Evolutionary conservation across 2,329 filamentous ascomycete genomes (phyloP).

Genomic region (Boeremia lycopersici): DNA sequence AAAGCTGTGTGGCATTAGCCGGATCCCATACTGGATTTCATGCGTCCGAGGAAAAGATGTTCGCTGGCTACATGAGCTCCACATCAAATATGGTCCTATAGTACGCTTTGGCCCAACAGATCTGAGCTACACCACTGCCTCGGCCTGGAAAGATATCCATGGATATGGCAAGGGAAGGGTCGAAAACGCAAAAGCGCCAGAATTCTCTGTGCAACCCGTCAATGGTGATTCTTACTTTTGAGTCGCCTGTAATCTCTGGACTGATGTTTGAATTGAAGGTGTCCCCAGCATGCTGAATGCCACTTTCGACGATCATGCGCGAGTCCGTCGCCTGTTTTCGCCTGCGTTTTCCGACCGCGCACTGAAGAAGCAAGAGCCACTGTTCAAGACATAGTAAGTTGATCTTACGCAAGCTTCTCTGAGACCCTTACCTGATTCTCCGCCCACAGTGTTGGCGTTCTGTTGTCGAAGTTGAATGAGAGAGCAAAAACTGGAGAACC

Average conservation of each 20-base stretch:
- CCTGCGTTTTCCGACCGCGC: constrained; percentile 46
- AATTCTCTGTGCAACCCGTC: background rate
- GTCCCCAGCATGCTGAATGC: background rate
- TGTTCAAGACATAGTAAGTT: constrained; percentile 45
- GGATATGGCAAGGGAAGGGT: background rate
- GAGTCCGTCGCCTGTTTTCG: constrained; percentile 28
- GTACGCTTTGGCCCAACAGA: constrained; percentile 21
- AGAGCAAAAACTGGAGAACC: constrained; percentile 39
- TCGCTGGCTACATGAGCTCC: constrained; percentile 5
- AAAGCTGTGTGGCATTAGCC: background rate
- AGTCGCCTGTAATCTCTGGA: background rate
- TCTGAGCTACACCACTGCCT: constrained; percentile 9
- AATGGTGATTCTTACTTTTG: background rate
- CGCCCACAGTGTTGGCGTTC: background rate
- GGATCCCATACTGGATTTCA: constrained; percentile 1
- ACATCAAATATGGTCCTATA: constrained; percentile 19
- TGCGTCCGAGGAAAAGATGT: background rate
- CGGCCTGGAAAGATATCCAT: constrained; percentile 24
- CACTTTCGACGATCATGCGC: constrained; percentile 10
- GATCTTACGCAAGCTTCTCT: too few relatives aligned
- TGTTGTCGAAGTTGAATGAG: constrained; percentile 17
- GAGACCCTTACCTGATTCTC: too few relatives aligned
- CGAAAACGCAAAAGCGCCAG: background rate
- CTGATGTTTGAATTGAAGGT: background rate
- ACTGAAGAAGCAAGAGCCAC: constrained; percentile 41